Evolutionary conservation across 345 rosid genomes (phyloP), one percentile per base, ranked within the genome.

Genomic region (Cardamine chenopodiifolia): DNA sequence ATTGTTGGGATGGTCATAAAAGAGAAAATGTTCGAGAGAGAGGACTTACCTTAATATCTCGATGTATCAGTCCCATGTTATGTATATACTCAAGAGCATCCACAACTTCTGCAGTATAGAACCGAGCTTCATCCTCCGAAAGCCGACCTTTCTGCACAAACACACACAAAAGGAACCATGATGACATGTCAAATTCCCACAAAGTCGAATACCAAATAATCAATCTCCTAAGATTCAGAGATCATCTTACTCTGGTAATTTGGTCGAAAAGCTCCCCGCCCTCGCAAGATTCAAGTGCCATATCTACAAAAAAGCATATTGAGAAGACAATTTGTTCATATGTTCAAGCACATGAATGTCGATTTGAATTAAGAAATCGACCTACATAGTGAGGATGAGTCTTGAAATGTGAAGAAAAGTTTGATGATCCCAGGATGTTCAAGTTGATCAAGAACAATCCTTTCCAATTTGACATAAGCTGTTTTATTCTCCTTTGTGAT

Each of bases 231-330:
- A 32, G 66, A 57, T 22, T 56, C 7, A n/a, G 45, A 47, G 50
- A 15, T 10, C 60, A 59, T n/a, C 96, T 86, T 87, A 92, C 99
- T 82, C 97, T 85, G 42, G 97, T 92, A 78, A 95, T 90, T 82
- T 95, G 99, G 83, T 95, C 98, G 53, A 95, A 95, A 81, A 90
- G 96, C 74, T 92, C 99, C 58, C 99, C 99, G n/a, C 97, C 99
- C 81, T 95, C 98, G 29, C 99, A 92, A 63, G 99, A 92, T 83
- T 95, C 99, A 68, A 92, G 98, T 20, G 97, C 99, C 99, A 95
- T 92, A 70, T 95, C 77, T 73, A 73, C 32, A 19, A 62, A 28
- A 60, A 62, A 62, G 23, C 45, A 71, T 25, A 61, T 7, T 6
- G 17, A 26, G 15, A 8, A 35, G 26, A 37, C 9, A 54, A 1